These are phyloP conservation scores for Eucalyptus polyanthemos DNA, from an alignment of 345 rosid species.

Conservation along the genomic window DNA sequence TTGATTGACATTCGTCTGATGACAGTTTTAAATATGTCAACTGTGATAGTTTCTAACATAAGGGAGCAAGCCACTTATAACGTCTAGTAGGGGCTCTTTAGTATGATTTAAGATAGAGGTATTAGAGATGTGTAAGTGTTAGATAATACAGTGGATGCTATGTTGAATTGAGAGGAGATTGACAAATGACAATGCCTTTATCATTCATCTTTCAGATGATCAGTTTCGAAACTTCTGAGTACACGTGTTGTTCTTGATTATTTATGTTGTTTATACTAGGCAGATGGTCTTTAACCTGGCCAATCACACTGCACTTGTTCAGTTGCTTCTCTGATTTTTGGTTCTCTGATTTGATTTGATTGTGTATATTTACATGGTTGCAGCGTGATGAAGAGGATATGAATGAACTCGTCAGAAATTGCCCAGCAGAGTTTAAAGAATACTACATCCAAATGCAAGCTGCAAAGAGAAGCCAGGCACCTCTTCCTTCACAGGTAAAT, in stretches of 20 bases:
- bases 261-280: neutral
- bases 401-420: constrained; percentile 63
- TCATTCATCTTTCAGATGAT: neutral
- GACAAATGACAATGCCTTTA: neutral
- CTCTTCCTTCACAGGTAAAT: constrained; percentile 76
- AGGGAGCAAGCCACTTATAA: neutral
- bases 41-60: neutral
- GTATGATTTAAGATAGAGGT: neutral
- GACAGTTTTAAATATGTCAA: neutral
- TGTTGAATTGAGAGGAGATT: neutral
- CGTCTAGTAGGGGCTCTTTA: neutral
- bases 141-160: neutral
- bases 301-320: neutral
- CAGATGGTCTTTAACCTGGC: neutral
- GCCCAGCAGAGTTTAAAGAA: constrained; percentile 71
- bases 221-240: neutral
- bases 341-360: neutral
- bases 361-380: neutral
- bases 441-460: constrained; percentile 94
- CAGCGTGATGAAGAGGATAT: constrained; percentile 92
- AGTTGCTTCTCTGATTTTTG: neutral
- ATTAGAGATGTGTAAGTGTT: neutral
- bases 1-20: neutral
- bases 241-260: neutral
- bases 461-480: constrained; percentile 89